Evolutionary conservation across 495 filamentous ascomycete species (phyloP), one percentile per base, ranked within the genome.

Genomic region (Choiromyces venosus): DNA sequence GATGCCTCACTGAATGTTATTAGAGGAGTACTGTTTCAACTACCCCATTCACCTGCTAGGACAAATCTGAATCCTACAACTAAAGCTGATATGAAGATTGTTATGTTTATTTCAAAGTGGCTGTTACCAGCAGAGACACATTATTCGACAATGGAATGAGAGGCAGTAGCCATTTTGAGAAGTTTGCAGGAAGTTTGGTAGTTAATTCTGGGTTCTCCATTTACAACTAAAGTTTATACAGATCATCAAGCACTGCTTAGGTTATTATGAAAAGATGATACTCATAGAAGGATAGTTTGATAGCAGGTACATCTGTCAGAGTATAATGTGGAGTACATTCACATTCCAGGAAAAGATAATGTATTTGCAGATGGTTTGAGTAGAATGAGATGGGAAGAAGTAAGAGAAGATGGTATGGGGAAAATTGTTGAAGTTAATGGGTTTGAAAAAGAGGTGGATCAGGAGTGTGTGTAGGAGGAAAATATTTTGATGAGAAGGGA

Each of bases 81-180:
- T 2, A 33, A 2, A 14, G 1, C 29, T 1, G 5, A 42, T 1
- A 39, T 40, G 65, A n/a, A 37, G 67, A n/a, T n/a, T n/a, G 14
- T 38, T 68, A 68, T 65, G 38, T 71, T 38, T 44, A 39, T 74
- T 8, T 71, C 73, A 25, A 44, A 71, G 19, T 2, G 25, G 10
- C 72, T 64, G 12, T 9, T 40, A 14, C 19, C 44, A 5, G 73
- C 56, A 16, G 69, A 72, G 37, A 37, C 16, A 29, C 25, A 25
- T 4, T 74, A 71, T 52, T 33, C 29, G 1, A 65, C 35, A 3
- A 72, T n/a, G 18, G 67, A 64, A 21, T 2, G 35, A n/a, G 68
- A 71, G 44, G 67, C 21, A 18, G 29, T 70, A 37, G 29, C 72
- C 6, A 36, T 74, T 9, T 12, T 74, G 0, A 21, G 33, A 18